Conservation (phyloP, 345 rosid species). For the Arabis hirsuta region DNA sequence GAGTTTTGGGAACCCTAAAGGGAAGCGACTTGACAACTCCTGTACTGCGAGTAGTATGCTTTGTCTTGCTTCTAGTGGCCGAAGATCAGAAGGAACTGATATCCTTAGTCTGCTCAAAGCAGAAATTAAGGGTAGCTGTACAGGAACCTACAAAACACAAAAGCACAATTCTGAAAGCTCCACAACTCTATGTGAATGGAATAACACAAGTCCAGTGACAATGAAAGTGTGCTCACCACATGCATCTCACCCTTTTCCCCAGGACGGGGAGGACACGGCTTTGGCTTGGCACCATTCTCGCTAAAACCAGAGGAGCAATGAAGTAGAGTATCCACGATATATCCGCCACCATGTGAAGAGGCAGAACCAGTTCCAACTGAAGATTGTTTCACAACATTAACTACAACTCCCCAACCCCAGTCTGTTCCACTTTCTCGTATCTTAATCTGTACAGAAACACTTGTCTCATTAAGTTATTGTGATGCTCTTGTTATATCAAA, state of each 20-base stretch:
- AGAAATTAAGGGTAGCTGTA: slow-evolving; percentile 84
- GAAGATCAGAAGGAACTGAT: slow-evolving; percentile 86
- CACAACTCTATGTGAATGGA: slow-evolving; percentile 3
- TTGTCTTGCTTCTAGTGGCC: slow-evolving; percentile 95
- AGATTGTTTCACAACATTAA: slow-evolving; percentile 84
- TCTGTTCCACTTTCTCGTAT: slow-evolving; percentile 95
- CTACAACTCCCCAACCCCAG: slow-evolving; percentile 99
- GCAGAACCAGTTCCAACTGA: slow-evolving; percentile 55
- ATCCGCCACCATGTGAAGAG: slow-evolving; percentile 71
- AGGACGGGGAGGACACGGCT: slow-evolving; percentile 87
- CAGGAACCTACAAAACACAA: slow-evolving; percentile 72
- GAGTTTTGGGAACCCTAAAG: slow-evolving; percentile 92
- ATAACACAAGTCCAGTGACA: slow-evolving; percentile 4
- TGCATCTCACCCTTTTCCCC: slow-evolving; percentile 99
- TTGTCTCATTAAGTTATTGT: slow-evolving; percentile 28
- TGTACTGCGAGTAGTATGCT: slow-evolving; percentile 86
- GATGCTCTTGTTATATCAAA: slow-evolving; percentile 10
- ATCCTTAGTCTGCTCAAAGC: slow-evolving; percentile 79
- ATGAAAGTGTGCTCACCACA: slow-evolving; percentile 68
- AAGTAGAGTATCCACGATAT: slow-evolving; percentile 91
- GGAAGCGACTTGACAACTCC: slow-evolving; percentile 82
- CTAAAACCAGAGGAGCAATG: slow-evolving; percentile 83
- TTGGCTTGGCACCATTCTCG: slow-evolving; percentile 86
- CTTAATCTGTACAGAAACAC: slow-evolving; percentile 66
- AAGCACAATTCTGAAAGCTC: slow-evolving; percentile 36